Evolutionary conservation across 2,329 filamentous ascomycete species (phyloP), one percentile per base, ranked within the genome.

Genomic region (Leptodontidium sp.): DNA sequence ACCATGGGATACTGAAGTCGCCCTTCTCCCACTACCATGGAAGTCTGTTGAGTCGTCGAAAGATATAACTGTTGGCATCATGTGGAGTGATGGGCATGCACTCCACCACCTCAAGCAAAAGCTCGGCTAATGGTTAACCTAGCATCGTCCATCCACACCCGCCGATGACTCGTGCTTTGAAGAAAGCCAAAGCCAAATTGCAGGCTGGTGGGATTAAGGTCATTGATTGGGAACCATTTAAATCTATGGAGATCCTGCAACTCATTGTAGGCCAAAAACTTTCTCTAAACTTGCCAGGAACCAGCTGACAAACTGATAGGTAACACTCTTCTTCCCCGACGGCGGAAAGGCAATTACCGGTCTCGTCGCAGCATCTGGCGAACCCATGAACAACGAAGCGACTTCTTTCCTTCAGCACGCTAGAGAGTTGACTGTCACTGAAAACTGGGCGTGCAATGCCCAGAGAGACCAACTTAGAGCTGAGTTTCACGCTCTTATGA

Each of bases 201-300:
- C 72, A 73, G 55, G 72, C 69, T 58, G 72, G 75, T 17, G 78
- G 78, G 26, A 76, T 80, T 68, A 76, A 78, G 66, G 75, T 79
- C n/a, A 78, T 89, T 5, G 82, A 88, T 4, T 85, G 87, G 83
- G 64, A 86, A 74, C 78, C 84, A 29, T 69, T 57, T 35, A 65
- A 71, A 45, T 63, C 61, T 21, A 29, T 63, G 29, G 61, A 63
- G 26, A 63, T 63, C 4, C 45, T 63, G n/a, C 61, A 63, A 21
- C 61, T 63, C 24, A 63, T 63, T 35, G 61, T 52, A 29, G 11
- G 61, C 29, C 15, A 32, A 32, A 32, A 52, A 67, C 12, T 64
- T 71, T 14, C 63, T 62, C 47, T 70, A 67, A 58, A 67, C 65
- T 12, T 69, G 71, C 49, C 15, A 68, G 58, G 4, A 6, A 47